phyloP scores from a whole-genome alignment of 2,329 filamentous ascomycete species.

The Trichoderma hamatum region DNA sequence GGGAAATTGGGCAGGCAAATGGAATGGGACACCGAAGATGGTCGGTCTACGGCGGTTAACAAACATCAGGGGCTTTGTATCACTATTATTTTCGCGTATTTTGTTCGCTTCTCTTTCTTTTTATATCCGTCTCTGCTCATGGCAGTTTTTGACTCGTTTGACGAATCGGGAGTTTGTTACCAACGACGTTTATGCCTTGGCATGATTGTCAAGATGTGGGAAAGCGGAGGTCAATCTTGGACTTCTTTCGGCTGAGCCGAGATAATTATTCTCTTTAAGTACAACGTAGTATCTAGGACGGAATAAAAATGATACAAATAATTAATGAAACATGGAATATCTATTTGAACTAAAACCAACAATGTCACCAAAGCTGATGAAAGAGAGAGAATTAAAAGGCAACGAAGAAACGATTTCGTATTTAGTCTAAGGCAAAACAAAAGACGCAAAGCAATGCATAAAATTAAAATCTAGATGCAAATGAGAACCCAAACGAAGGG shows the following conservation, averaged over 20 bases:
- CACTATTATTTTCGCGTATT: not conserved
- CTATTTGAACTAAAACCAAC: not conserved
- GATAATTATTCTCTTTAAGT: not conserved
- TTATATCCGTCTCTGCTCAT: not conserved
- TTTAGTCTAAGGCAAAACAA: not conserved
- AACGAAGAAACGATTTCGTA: not conserved
- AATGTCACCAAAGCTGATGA: not conserved
- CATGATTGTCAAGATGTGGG: not conserved
- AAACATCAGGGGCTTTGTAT: slow-evolving; percentile 17
- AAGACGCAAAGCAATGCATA: not conserved
- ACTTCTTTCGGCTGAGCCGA: not conserved
- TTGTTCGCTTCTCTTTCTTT: not conserved
- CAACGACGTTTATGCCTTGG: not conserved
- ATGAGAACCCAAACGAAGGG: not conserved
- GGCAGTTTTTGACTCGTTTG: not conserved
- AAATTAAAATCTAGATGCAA: slow-evolving; percentile 1
- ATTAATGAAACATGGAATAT: not conserved
- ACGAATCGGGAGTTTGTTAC: not conserved
- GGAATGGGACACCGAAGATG: slow-evolving; percentile 7
- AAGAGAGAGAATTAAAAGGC: not conserved
- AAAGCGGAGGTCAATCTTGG: not conserved
- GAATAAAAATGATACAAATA: not conserved
- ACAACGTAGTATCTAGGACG: not conserved
- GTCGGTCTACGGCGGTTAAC: slow-evolving; percentile 7
- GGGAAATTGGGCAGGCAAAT: slow-evolving; percentile 3